Base-by-base conservation (phyloP, 805 yeast species). In the Myxozyma mucilagina region DNA sequence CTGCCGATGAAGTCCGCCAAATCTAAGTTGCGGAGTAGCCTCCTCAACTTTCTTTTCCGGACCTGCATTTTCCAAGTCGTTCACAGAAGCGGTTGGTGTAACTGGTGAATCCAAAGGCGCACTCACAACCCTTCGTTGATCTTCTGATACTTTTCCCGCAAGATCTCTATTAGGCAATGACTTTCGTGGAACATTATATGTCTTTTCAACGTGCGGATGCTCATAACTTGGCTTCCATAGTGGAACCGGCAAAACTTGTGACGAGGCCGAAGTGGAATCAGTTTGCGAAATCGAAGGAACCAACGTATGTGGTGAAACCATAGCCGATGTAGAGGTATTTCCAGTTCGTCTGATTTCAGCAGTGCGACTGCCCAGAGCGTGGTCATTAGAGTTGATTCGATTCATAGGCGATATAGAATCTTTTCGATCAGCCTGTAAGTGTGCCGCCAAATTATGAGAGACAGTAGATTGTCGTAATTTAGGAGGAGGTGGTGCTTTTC, bases 401-500 rank as follows among this genome's bases (percentile, higher is more conserved):
- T 31, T 34, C 52, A 45, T 18, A 24, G 38, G 45, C 2, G 54
- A 45, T 16, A 50, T 42, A 42, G 42, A 35, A 18, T 42, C 56
- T n/a, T 43, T 31, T 20, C 50, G 56, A 42, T 44, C 43, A 31
- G 56, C 42, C 13, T 53, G 56, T 7, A 47, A 14, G 24, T 34
- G 35, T 7, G 61, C 41, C 8, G 62, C 31, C 34, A 39, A 39
- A 36, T 45, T 49, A n/a, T 18, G 39, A 1, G 51, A 35, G 13
- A 43, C n/a, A 38, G 53, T 44, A 1, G 53, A 38, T 20, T 59
- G 59, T 9, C 54, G 24, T 9, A 53, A 56, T 31, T 47, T 49
- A 16, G 65, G 65, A 5, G 65, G 65, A 4, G 63, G 65, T 4
- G 65, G 65, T 4, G 65, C 60, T 35, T 47, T 58, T 16, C 65